Evolutionary conservation across 805 yeast species (phyloP).

Genomic region (Babjeviella inositovora): DNA sequence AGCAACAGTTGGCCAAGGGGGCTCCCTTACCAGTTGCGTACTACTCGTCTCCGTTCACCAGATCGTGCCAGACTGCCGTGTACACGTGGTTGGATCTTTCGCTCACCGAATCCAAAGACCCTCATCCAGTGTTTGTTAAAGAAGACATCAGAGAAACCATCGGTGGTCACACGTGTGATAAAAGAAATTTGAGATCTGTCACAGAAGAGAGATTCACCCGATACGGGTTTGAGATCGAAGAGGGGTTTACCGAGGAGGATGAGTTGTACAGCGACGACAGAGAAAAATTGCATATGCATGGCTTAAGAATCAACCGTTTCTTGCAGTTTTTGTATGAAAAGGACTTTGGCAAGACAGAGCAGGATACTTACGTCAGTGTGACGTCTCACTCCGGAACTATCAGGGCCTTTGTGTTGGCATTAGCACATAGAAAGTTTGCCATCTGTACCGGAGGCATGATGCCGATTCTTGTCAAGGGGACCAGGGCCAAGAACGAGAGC

Average conservation of each 20-base stretch:
- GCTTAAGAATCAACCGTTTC: conserved; percentile 26
- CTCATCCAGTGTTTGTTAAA: conserved; percentile 10
- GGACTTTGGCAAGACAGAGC: conserved; percentile 6
- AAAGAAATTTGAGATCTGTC: conserved; percentile 22
- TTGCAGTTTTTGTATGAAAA: conserved; percentile 22
- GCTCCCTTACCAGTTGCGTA: conserved; percentile 40
- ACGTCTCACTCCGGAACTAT: conserved; percentile 37
- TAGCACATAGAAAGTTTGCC: conserved; percentile 28
- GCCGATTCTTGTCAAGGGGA: conserved; percentile 32
- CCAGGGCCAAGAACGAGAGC: not conserved
- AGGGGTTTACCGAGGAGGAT: conserved; percentile 32
- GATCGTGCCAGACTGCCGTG: conserved; percentile 41
- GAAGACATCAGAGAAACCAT: conserved; percentile 46
- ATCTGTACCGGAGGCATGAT: conserved; percentile 41
- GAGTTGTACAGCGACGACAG: conserved; percentile 23
- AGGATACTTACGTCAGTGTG: conserved; percentile 8
- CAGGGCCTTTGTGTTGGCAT: conserved; percentile 25
- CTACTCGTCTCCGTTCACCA: conserved; percentile 47
- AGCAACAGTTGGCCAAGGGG: conserved; percentile 21
- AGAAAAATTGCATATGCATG: conserved; percentile 32
- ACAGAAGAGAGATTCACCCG: conserved; percentile 19
- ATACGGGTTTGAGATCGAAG: conserved; percentile 25
- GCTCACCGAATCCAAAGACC: conserved; percentile 6
- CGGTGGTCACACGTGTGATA: conserved; percentile 46
- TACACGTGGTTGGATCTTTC: conserved; percentile 30